Base-by-base conservation (phyloP, 1,139 yeast genomes). In the Yamadazyma epiphylla region DNA sequence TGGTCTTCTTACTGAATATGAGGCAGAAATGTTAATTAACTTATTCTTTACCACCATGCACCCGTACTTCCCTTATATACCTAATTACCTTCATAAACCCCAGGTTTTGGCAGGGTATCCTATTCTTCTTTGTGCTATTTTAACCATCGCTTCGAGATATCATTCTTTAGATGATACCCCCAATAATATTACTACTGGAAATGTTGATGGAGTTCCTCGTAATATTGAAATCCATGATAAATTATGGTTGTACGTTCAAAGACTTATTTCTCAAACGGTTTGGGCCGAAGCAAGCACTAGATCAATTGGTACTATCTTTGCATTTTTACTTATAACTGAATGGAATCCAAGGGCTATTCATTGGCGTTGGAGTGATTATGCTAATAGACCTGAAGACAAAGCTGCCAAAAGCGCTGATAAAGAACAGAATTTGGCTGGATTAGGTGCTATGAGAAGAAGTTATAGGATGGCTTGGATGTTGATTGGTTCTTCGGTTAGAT, bases 331-430 rank as follows among this genome's bases (percentile, higher is more conserved):
- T n/a, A 81, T 88, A 44, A 85, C 95, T 0, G 96, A 88, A 53
- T 88, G 96, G 96, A 87, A 87, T 46, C 96, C 96, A 2, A 64
- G 96, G 32, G 95, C 96, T 5, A 87, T 88, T 38, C 96, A 88
- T 54, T 83, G 88, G 80, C 62, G 88, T 39, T 81, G 89, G 83
- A 66, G 79, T 0, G 96, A 88, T 55, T 87, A 86, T 57, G 95
- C 95, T 3, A 86, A 85, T 45, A 57, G 61, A 27, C 74, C 74
- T 2, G 72, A 63, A 14, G 70, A 65, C 30, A 41, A 35, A 9
- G 53, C 43, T n/a, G 36, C 31, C 14, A 42, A 35, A 17, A 17
- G 9, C 20, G 20, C 10, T 10, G 20, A 17, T 17, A 53, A 59
- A 15, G 77, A 70, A 7, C 76, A 72, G 15, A 73, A 72, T 27